A percentile compares a stretch with the other conserved stretches of the same genome.
phyloP scores from a whole-genome alignment of 2,329 filamentous ascomycete species.

The Fusarium verrucosum region DNA sequence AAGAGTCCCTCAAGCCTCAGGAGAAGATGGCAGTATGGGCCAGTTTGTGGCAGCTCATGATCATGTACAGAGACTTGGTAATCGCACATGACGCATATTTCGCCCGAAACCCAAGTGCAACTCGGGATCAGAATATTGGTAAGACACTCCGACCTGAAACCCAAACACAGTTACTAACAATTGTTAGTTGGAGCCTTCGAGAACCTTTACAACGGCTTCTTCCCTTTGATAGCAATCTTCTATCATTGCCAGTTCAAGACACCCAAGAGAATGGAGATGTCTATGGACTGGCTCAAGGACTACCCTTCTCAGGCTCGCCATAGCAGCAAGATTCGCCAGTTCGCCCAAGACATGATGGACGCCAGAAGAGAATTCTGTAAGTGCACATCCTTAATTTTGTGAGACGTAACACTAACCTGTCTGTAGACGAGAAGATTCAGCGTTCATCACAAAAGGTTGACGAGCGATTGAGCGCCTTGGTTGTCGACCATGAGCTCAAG shows the following conservation, averaged over 20 bases:
- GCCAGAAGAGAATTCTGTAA: constrained; percentile 51
- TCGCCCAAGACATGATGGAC: constrained; percentile 48
- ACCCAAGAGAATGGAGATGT: constrained; percentile 53
- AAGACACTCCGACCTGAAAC: constrained; percentile 10
- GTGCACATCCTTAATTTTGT: constrained; percentile 11
- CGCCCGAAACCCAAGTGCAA: constrained; percentile 34
- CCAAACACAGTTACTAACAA: constrained; percentile 16
- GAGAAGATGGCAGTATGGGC: constrained; percentile 59
- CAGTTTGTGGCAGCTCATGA: constrained; percentile 60
- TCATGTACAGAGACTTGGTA: constrained; percentile 58
- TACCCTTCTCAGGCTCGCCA: constrained; percentile 42
- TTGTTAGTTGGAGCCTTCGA: constrained; percentile 37
- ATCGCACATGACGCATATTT: constrained; percentile 46
- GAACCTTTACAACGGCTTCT: constrained; percentile 48
- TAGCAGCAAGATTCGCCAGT: constrained; percentile 44
- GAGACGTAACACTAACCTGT: constrained; percentile 29
- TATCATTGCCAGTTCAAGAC: constrained; percentile 55
- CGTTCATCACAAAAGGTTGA: constrained; percentile 47
- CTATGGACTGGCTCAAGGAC: constrained; percentile 51
- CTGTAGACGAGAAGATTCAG: constrained; percentile 47
- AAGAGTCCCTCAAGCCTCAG: constrained; percentile 50
- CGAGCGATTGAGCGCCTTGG: constrained; percentile 48
- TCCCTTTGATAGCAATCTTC: constrained; percentile 52
- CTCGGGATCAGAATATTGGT: constrained; percentile 40
- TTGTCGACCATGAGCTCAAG: constrained; percentile 53